Conservation (phyloP, 768 basidiomycete species). For the Xerocomellus intermedius region DNA sequence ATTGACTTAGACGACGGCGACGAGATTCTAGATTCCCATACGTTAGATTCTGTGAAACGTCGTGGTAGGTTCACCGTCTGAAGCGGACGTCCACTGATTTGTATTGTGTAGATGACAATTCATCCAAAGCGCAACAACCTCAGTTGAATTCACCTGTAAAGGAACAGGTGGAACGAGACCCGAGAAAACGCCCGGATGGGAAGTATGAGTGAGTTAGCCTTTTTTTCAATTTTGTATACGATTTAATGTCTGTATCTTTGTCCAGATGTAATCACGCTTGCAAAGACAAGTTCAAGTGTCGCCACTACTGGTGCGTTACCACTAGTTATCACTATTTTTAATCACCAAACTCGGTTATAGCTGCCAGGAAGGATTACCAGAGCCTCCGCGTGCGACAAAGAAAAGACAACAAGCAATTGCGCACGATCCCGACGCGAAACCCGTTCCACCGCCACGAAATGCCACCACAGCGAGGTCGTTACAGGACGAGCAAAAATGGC, state of each 20-base stretch:
- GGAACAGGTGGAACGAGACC: constrained; percentile 10
- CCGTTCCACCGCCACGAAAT: not conserved
- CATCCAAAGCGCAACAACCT: not conserved
- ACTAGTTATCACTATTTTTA: not conserved
- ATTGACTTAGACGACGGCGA: constrained; percentile 37
- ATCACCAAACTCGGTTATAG: constrained; percentile 38
- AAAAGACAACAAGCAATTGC: constrained; percentile 28
- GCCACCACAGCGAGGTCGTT: not conserved
- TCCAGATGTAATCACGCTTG: constrained; percentile 76
- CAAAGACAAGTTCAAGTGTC: constrained; percentile 72
- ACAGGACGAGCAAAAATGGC: constrained; percentile 1
- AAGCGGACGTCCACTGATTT: not conserved
- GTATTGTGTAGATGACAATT: not conserved
- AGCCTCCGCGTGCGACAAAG: constrained; percentile 45
- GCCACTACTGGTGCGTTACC: constrained; percentile 61
- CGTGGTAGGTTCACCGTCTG: constrained; percentile 16
- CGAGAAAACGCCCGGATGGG: constrained; percentile 55
- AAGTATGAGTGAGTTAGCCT: constrained; percentile 51
- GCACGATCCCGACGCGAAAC: constrained; percentile 8
- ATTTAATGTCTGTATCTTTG: not conserved
- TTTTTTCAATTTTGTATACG: not conserved
- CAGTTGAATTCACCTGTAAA: constrained; percentile 1
- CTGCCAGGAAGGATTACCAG: constrained; percentile 67
- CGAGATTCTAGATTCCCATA: constrained; percentile 10
- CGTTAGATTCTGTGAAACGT: constrained; percentile 38